Percentiles rank a stretch among this genome's conserved stretches.
Evolutionary conservation across 108 stramenopile genomes (phyloP).

Genomic region (Stephanodiscus minutulus): DNA sequence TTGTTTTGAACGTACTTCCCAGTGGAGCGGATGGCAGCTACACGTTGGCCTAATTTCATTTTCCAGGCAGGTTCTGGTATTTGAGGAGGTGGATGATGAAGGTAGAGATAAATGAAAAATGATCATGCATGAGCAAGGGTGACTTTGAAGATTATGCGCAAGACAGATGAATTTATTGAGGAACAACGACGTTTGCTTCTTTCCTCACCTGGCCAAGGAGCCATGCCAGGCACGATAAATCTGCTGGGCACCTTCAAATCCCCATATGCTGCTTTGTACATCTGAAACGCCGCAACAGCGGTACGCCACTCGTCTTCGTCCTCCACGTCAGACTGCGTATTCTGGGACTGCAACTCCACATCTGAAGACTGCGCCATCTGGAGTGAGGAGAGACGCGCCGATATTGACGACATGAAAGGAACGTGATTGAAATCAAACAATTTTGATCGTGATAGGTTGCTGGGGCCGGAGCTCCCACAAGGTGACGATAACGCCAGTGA

Average conservation of each 20-base stretch:
- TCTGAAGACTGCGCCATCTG: slow-evolving; percentile 21
- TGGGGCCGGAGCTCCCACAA: background rate
- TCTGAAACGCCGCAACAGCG: slow-evolving; percentile 74
- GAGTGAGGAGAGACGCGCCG: background rate
- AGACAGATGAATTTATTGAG: slow-evolving; percentile 2
- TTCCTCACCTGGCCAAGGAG: slow-evolving; percentile 83
- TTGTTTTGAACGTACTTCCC: slow-evolving; percentile 77
- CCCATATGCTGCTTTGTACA: slow-evolving; percentile 89
- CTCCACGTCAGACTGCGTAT: slow-evolving; percentile 15
- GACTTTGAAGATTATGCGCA: background rate
- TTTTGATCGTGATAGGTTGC: slow-evolving; percentile 4
- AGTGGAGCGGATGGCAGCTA: slow-evolving; percentile 76
- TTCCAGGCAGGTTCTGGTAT: slow-evolving; percentile 66
- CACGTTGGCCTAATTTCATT: slow-evolving; percentile 76
- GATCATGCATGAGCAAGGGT: background rate
- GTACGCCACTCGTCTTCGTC: slow-evolving; percentile 81
- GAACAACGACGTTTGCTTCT: background rate
- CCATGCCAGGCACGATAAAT: slow-evolving; percentile 81
- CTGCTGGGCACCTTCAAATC: slow-evolving; percentile 82
- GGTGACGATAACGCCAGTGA: background rate
- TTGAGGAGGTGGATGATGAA: no score
- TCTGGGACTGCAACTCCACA: slow-evolving; percentile 15
- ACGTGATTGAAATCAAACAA: background rate
- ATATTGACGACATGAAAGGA: slow-evolving; percentile 4
- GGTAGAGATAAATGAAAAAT: slow-evolving; percentile 9